Conservation (phyloP, 352 stramenopile species). For the Phytopythium chamaehyphon region DNA sequence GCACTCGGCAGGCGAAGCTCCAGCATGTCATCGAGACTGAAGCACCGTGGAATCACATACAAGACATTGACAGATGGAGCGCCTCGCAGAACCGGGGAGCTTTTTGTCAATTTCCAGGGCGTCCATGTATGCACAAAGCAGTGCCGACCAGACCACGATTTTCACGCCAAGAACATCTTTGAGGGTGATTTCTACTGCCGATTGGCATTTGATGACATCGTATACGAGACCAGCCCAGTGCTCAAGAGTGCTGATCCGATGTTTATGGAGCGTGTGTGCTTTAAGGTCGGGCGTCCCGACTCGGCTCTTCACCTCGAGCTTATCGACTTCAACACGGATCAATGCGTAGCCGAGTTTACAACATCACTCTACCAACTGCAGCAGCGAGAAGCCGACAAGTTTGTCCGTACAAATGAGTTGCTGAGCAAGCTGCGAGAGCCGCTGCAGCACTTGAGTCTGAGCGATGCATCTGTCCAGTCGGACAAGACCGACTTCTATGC, state of each 20-base stretch:
- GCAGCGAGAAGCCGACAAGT: conserved; percentile 64
- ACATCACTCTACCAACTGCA: conserved; percentile 80
- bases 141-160: conserved; percentile 49
- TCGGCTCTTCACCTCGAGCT: conserved; percentile 63
- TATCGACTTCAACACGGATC: conserved; percentile 82
- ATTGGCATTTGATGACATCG: conserved; percentile 52
- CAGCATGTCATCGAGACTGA: conserved; percentile 6
- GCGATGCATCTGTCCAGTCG: conserved; percentile 28
- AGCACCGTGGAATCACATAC: conserved; percentile 30
- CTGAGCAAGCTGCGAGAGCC: conserved; percentile 40
- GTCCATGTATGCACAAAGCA: conserved; percentile 83
- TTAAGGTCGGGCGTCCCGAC: conserved; percentile 58
- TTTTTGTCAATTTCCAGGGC: conserved; percentile 77
- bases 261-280: conserved; percentile 81
- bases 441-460: conserved; percentile 42
- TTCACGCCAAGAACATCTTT: conserved; percentile 86
- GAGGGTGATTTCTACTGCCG: conserved; percentile 85
- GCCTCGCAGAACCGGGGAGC: conserved; percentile 33
- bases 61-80: conserved; percentile 46
- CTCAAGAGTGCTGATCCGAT: conserved; percentile 85
- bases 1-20: neutral
- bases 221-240: conserved; percentile 80
- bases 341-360: conserved; percentile 57
- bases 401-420: conserved; percentile 46
- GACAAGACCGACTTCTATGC: conserved; percentile 24